A percentile compares a stretch with the other conserved stretches of the same genome.
Evolutionary conservation across 2,329 filamentous ascomycete species (phyloP).

Genomic region (Alternaria triticimaculans): DNA sequence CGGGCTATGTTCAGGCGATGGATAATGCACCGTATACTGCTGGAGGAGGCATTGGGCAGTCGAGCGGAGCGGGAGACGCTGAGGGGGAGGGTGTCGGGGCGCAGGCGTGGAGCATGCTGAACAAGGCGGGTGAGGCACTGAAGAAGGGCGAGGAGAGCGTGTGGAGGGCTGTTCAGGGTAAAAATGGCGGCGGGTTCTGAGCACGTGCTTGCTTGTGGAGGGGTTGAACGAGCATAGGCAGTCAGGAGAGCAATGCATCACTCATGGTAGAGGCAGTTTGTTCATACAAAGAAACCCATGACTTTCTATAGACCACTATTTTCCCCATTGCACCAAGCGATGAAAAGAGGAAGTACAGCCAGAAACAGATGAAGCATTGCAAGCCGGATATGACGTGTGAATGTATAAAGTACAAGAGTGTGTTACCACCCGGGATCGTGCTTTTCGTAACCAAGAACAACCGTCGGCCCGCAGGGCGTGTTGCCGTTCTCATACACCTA

Average conservation of each 20-base stretch:
- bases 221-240: background rate
- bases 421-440: slow-evolving; percentile 48
- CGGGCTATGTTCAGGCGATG: slow-evolving; percentile 57
- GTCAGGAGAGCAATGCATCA: background rate
- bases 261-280: background rate
- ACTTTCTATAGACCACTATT: slow-evolving; percentile 49
- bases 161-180: slow-evolving; percentile 44
- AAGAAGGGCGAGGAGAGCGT: slow-evolving; percentile 46
- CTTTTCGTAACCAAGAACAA: slow-evolving; percentile 53
- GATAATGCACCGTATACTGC: slow-evolving; percentile 49
- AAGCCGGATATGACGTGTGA: slow-evolving; percentile 49
- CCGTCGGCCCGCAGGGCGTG: slow-evolving; percentile 48
- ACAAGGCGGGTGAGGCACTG: slow-evolving; percentile 45
- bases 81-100: slow-evolving; percentile 34
- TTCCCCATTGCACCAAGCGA: slow-evolving; percentile 47
- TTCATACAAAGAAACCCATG: slow-evolving; percentile 38
- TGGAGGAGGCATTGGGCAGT: slow-evolving; percentile 48
- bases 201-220: background rate
- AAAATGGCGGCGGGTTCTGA: slow-evolving; percentile 17
- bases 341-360: slow-evolving; percentile 43
- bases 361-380: slow-evolving; percentile 48
- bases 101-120: slow-evolving; percentile 44
- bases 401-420: slow-evolving; percentile 53
- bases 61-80: slow-evolving; percentile 23
- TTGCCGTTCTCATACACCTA: slow-evolving; percentile 47